A percentile compares a stretch with the other conserved stretches of the same genome.
phyloP scores from a whole-genome alignment of 2,329 filamentous ascomycete species.

The Diaporthe australafricana region DNA sequence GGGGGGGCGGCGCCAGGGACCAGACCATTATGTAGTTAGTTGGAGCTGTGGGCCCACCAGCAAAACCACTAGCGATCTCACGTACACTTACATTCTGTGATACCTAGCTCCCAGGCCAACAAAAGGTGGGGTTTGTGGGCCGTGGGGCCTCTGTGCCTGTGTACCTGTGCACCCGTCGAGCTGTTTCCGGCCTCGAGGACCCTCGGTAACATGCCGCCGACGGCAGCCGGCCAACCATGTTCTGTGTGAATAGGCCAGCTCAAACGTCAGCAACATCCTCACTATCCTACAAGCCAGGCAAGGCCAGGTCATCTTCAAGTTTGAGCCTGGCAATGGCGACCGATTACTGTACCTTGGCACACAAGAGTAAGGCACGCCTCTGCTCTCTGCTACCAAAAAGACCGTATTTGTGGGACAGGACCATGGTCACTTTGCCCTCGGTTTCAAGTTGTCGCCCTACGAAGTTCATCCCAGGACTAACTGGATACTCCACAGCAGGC shows the following conservation, averaged over 20 bases:
- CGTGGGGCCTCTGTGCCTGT: background rate
- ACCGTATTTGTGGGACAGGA: constrained; percentile 14
- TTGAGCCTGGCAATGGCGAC: too few relatives aligned
- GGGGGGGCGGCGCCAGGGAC: constrained; percentile 21
- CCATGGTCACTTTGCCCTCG: background rate
- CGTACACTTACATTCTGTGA: background rate
- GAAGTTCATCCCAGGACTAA: background rate
- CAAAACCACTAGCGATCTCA: constrained; percentile 20
- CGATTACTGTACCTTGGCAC: too few relatives aligned
- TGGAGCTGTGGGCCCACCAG: background rate
- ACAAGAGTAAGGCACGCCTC: background rate
- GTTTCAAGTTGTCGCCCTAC: constrained; percentile 21
- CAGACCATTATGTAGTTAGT: background rate
- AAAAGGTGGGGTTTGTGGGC: constrained; percentile 19
- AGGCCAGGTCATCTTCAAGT: background rate
- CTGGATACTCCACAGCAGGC: background rate
- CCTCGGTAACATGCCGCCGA: constrained; percentile 17
- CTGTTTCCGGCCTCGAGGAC: constrained; percentile 5
- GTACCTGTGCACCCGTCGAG: constrained; percentile 4
- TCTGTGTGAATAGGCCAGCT: background rate
- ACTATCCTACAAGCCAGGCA: background rate
- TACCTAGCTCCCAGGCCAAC: constrained; percentile 3
- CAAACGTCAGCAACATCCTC: background rate
- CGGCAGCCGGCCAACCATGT: background rate
- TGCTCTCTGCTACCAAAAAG: background rate